Evolutionary conservation across 1,139 yeast genomes (phyloP).

Genomic region (Candida tropicalis): DNA sequence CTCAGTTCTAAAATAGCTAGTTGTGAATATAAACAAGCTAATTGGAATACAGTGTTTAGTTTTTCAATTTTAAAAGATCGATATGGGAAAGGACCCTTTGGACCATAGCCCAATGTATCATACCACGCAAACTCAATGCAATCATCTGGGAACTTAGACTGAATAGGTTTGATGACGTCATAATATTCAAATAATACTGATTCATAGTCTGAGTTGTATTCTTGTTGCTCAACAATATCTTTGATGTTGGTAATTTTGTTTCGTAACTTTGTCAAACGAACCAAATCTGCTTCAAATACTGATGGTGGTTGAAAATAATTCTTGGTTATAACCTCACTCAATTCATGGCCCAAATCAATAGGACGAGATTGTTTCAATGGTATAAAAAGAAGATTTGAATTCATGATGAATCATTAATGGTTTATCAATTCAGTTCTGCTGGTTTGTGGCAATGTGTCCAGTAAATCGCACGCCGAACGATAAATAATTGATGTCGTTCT

Average conservation of each 20-base stretch:
- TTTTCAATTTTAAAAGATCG: slow-evolving; percentile 59
- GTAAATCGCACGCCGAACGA: too few relatives aligned
- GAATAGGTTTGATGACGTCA: slow-evolving; percentile 26
- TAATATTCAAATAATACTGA: slow-evolving; percentile 32
- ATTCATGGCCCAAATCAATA: slow-evolving; percentile 45
- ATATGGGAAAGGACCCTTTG: slow-evolving; percentile 39
- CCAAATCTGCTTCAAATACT: slow-evolving; percentile 56
- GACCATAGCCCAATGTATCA: slow-evolving; percentile 62
- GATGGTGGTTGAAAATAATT: slow-evolving; percentile 71
- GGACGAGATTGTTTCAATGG: slow-evolving; percentile 57
- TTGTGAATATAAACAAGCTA: slow-evolving; percentile 65
- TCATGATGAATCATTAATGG: too few relatives aligned
- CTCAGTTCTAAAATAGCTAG: slow-evolving; percentile 50
- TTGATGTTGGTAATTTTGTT: slow-evolving; percentile 24
- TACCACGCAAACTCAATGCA: slow-evolving; percentile 67
- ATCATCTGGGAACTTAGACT: slow-evolving; percentile 44
- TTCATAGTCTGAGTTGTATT: slow-evolving; percentile 20
- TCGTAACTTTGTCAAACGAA: slow-evolving; percentile 33
- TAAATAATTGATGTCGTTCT: too few relatives aligned
- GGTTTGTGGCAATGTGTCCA: too few relatives aligned
- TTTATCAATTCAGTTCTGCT: too few relatives aligned
- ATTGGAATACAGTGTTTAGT: slow-evolving; percentile 64
- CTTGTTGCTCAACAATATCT: slow-evolving; percentile 19
- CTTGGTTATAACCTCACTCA: slow-evolving; percentile 53
- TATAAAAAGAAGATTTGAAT: slow-evolving; percentile 45